A percentile compares a stretch with the other conserved stretches of the same genome.
phyloP scores from a whole-genome alignment of 495 filamentous ascomycete genomes.

The Cercophora scortea region DNA sequence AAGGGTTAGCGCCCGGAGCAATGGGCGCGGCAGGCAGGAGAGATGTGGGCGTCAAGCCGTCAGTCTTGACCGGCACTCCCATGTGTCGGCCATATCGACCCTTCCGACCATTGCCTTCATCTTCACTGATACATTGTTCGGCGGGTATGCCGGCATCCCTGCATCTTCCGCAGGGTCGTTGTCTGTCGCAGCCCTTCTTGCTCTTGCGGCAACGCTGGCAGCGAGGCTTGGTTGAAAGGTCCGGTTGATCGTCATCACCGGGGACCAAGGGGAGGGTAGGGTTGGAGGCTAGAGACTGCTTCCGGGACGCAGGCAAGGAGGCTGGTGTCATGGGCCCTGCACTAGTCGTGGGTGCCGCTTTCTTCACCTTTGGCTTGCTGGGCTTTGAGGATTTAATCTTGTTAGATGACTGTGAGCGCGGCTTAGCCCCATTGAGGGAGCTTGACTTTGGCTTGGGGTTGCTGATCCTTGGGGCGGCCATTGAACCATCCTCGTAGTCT shows the following conservation, averaged over 20 bases:
- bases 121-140: conserved; percentile 91
- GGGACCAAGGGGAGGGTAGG: conserved; percentile 53
- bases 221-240: conserved; percentile 86
- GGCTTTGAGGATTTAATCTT: conserved; percentile 37
- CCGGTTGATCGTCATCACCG: conserved; percentile 76
- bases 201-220: conserved; percentile 98
- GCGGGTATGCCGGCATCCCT: conserved; percentile 89
- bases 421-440: conserved; percentile 19
- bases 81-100: conserved; percentile 95
- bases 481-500: conserved; percentile 49
- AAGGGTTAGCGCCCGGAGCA: conserved; percentile 2
- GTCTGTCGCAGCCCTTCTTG: conserved; percentile 97
- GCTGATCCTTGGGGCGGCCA: conserved; percentile 30
- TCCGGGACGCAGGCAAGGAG: conserved; percentile 65
- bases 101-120: conserved; percentile 92
- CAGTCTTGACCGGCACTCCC: conserved; percentile 78
- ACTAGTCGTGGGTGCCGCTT: conserved; percentile 23
- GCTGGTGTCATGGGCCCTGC: conserved; percentile 58
- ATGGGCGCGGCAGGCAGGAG: conserved; percentile 35
- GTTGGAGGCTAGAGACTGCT: conserved; percentile 68
- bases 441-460: conserved; percentile 33
- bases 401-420: conserved; percentile 18
- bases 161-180: conserved; percentile 89
- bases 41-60: conserved; percentile 16
- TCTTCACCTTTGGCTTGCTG: conserved; percentile 53